A percentile compares a stretch with the other conserved stretches of the same genome.
Conservation (phyloP, 805 yeast genomes). For the Monosporozyma unispora region DNA sequence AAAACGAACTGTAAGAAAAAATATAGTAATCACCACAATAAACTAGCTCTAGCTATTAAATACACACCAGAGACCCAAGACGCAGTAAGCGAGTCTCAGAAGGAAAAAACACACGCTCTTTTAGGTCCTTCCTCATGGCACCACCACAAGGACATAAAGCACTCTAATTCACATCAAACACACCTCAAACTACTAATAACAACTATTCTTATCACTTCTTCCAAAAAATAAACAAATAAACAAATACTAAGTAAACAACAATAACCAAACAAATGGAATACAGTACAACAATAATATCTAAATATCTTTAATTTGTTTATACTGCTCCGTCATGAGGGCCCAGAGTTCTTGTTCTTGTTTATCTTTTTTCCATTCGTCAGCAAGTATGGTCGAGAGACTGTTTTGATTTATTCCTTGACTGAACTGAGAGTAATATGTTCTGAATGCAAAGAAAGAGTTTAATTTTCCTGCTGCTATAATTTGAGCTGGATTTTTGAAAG, state of each 20-base stretch:
- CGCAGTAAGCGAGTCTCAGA: too few relatives aligned
- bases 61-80: too few relatives aligned
- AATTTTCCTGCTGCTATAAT: slow-evolving; percentile 6
- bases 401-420: slow-evolving; percentile 18
- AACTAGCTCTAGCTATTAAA: too few relatives aligned
- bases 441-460: slow-evolving; percentile 22
- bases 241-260: background rate
- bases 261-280: background rate
- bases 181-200: too few relatives aligned
- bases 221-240: background rate
- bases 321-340: slow-evolving; percentile 2
- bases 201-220: background rate
- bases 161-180: too few relatives aligned
- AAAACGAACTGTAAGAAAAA: too few relatives aligned
- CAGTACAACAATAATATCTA: slow-evolving; percentile 1
- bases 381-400: slow-evolving; percentile 13
- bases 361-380: slow-evolving; percentile 16
- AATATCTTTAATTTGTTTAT: slow-evolving; percentile 3
- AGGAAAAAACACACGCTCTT: too few relatives aligned
- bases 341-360: slow-evolving; percentile 1
- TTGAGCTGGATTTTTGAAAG: slow-evolving; percentile 2
- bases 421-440: slow-evolving; percentile 21
- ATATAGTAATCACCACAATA: too few relatives aligned
- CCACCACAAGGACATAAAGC: too few relatives aligned
- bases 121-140: too few relatives aligned